Evolutionary conservation across 2,329 filamentous ascomycete genomes (phyloP).

Genomic region (Aspergillus glaucus): DNA sequence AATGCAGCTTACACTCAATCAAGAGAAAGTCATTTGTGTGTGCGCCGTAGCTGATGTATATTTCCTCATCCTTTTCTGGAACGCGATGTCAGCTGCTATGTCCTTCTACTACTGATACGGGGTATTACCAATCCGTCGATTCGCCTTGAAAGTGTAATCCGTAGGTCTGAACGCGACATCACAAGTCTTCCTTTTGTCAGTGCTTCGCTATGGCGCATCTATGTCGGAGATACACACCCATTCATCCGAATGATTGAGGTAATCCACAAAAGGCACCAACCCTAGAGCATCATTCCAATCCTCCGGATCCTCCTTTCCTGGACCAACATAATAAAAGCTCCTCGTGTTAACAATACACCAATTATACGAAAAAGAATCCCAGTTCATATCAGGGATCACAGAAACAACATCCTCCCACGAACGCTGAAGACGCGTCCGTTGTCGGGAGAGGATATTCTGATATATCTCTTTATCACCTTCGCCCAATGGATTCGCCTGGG

Average conservation of each 20-base stretch:
- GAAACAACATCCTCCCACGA: slow-evolving; percentile 44
- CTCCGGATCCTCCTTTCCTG: slow-evolving; percentile 24
- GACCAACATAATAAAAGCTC: slow-evolving; percentile 52
- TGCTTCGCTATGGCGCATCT: not conserved
- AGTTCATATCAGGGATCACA: slow-evolving; percentile 34
- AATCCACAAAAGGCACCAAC: slow-evolving; percentile 37
- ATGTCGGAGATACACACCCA: slow-evolving; percentile 18
- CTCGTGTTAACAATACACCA: slow-evolving; percentile 55
- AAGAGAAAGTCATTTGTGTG: slow-evolving; percentile 34
- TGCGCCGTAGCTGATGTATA: slow-evolving; percentile 34
- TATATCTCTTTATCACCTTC: slow-evolving; percentile 24
- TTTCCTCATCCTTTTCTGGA: slow-evolving; percentile 30
- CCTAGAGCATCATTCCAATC: slow-evolving; percentile 35
- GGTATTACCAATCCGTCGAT: slow-evolving; percentile 18
- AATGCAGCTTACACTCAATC: slow-evolving; percentile 26
- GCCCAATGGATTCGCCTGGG: slow-evolving; percentile 15
- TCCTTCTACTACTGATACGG: not conserved
- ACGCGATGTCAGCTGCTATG: not conserved
- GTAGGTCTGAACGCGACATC: slow-evolving; percentile 20
- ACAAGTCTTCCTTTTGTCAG: slow-evolving; percentile 14
- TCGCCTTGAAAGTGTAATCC: slow-evolving; percentile 22
- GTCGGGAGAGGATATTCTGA: slow-evolving; percentile 40
- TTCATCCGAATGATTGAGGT: slow-evolving; percentile 36
- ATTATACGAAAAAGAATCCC: slow-evolving; percentile 43
- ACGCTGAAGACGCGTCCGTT: slow-evolving; percentile 47